Conservation (phyloP, 169 alveolate genomes). For the Plasmodium cynomolgi region DNA sequence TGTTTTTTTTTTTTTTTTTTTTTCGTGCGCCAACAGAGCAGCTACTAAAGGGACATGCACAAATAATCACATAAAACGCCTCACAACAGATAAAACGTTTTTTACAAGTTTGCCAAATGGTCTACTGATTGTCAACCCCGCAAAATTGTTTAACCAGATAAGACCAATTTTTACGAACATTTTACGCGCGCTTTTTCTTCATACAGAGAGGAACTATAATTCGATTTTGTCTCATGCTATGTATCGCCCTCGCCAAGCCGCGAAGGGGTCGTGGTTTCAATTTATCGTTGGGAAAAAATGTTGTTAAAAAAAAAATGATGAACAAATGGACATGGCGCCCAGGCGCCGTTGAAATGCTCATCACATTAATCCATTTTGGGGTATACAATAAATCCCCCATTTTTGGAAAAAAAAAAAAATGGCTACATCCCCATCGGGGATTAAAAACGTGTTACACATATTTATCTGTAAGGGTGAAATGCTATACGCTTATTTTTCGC, state of each 20-base stretch:
- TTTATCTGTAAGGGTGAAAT: background rate
- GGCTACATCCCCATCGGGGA: background rate
- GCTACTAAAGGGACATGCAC: background rate
- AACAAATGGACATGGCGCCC: background rate
- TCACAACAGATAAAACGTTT: background rate
- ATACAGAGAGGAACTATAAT: background rate
- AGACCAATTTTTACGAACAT: background rate
- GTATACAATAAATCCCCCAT: background rate
- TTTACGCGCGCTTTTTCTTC: background rate
- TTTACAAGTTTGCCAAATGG: background rate
- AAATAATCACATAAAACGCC: background rate
- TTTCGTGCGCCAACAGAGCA: background rate
- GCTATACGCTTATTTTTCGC: constrained; percentile 14
- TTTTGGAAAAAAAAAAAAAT: background rate
- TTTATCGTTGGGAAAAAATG: background rate
- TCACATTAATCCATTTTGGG: background rate
- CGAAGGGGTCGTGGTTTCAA: background rate
- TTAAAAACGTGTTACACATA: background rate
- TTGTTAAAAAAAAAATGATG: background rate
- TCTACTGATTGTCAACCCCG: background rate
- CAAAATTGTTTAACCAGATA: background rate
- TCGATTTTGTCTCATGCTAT: background rate
- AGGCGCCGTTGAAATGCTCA: background rate
- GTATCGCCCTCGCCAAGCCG: background rate
- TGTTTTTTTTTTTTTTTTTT: background rate